Percentiles rank a stretch among this genome's conserved stretches.
Evolutionary conservation across 805 yeast genomes (phyloP).

Genomic region (Myxozyma mucilagina): DNA sequence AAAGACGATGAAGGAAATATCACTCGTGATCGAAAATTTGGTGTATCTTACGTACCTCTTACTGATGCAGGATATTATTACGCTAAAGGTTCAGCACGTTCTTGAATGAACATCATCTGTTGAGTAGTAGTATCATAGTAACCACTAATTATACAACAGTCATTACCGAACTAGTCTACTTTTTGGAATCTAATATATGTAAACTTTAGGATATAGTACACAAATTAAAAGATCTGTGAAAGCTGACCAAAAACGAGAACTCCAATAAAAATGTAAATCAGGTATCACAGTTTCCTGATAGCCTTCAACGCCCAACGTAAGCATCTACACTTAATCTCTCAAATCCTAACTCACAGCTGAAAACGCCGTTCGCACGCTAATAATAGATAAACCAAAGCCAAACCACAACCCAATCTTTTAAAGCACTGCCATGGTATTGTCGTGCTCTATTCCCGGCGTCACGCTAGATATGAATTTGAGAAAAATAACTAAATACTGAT

Average conservation of each 20-base stretch:
- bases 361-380: too few relatives aligned
- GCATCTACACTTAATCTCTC: not conserved
- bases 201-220: too few relatives aligned
- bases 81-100: slow-evolving; percentile 1
- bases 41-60: slow-evolving; percentile 27
- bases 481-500: slow-evolving; percentile 86
- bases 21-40: slow-evolving; percentile 18
- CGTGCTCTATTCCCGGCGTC: slow-evolving; percentile 96
- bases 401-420: slow-evolving; percentile 15
- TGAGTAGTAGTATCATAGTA: not conserved
- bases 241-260: too few relatives aligned
- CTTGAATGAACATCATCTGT: not conserved
- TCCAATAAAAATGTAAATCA: too few relatives aligned
- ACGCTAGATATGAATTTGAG: slow-evolving; percentile 94
- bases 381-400: not conserved
- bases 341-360: too few relatives aligned
- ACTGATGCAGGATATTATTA: slow-evolving; percentile 19
- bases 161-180: too few relatives aligned
- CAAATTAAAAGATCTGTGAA: too few relatives aligned
- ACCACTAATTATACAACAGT: too few relatives aligned
- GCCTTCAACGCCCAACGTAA: not conserved
- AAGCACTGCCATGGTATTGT: slow-evolving; percentile 94
- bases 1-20: slow-evolving; percentile 15
- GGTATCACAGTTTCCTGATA: too few relatives aligned
- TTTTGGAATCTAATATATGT: too few relatives aligned